Evolutionary conservation across 805 yeast genomes (phyloP).

Genomic region (Kuraishia hungarica): DNA sequence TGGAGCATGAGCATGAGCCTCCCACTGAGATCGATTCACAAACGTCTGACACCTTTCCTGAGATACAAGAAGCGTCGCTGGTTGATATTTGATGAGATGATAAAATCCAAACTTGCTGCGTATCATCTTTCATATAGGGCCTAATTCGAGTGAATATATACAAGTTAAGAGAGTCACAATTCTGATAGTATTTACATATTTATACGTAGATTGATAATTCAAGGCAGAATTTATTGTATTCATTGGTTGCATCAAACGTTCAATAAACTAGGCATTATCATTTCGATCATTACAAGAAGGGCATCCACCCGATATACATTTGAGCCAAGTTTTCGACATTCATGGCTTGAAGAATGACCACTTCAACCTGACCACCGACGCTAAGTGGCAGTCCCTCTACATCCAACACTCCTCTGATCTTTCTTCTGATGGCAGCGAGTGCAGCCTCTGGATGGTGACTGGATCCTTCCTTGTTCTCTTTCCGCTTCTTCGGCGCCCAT

Average conservation of each 20-base stretch:
- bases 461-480: conserved; percentile 3
- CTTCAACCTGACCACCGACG: conserved; percentile 88
- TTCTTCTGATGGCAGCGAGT: conserved; percentile 61
- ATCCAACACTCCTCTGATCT: conserved; percentile 75
- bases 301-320: conserved; percentile 95
- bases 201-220: too few species aligned
- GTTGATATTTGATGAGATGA: not conserved
- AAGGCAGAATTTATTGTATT: not conserved
- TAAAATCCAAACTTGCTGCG: too few species aligned
- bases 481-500: conserved; percentile 39
- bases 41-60: not conserved
- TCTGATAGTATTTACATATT: too few species aligned
- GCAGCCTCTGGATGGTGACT: conserved; percentile 55
- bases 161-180: too few species aligned
- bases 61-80: not conserved
- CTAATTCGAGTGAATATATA: not conserved
- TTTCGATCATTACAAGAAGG: conserved; percentile 39
- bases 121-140: too few species aligned
- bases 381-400: conserved; percentile 82
- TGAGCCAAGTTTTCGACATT: conserved; percentile 60
- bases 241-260: not conserved
- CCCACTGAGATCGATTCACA: not conserved
- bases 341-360: conserved; percentile 75
- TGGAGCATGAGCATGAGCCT: not conserved
- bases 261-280: not conserved